These are phyloP conservation scores for Trichosporon inkin DNA, from an alignment of 1,284 basidiomycete species.

Conservation along the genomic window DNA sequence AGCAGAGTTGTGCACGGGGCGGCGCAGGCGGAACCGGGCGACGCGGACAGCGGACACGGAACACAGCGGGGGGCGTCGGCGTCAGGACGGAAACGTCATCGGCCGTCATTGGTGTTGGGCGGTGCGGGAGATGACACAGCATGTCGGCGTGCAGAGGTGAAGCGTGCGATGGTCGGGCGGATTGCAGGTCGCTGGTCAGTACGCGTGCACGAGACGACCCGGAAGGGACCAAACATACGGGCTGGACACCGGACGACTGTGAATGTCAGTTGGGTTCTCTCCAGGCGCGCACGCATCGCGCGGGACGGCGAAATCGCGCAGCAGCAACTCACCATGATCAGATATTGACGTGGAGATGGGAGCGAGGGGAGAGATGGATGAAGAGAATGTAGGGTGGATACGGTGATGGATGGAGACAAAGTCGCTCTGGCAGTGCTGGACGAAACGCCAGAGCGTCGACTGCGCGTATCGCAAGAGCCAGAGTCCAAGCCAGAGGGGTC, in stretches of 20 bases:
- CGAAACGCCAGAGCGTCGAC: background rate
- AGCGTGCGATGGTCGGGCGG: too few relatives aligned
- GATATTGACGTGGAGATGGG: background rate
- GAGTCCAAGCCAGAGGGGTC: too few relatives aligned
- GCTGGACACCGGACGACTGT: slow-evolving; percentile 46
- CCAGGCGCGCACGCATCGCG: background rate
- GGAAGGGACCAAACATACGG: slow-evolving; percentile 27
- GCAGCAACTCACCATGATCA: background rate
- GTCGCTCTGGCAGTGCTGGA: background rate
- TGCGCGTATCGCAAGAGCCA: too few relatives aligned
- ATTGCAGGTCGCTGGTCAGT: background rate
- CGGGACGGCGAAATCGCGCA: background rate
- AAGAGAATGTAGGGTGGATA: background rate
- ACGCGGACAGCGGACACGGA: too few relatives aligned
- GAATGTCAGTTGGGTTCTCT: background rate
- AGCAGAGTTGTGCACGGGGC: background rate
- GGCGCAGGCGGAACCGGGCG: background rate
- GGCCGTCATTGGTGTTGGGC: too few relatives aligned
- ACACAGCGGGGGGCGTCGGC: too few relatives aligned
- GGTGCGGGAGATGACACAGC: too few relatives aligned
- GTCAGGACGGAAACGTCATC: too few relatives aligned
- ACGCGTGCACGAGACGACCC: background rate
- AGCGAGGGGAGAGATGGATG: background rate
- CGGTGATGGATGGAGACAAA: slow-evolving; percentile 7
- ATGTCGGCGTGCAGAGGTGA: too few relatives aligned